Evolutionary conservation across 176 grass and related monocot genomes (phyloP).

Genomic region (Zea mays): DNA sequence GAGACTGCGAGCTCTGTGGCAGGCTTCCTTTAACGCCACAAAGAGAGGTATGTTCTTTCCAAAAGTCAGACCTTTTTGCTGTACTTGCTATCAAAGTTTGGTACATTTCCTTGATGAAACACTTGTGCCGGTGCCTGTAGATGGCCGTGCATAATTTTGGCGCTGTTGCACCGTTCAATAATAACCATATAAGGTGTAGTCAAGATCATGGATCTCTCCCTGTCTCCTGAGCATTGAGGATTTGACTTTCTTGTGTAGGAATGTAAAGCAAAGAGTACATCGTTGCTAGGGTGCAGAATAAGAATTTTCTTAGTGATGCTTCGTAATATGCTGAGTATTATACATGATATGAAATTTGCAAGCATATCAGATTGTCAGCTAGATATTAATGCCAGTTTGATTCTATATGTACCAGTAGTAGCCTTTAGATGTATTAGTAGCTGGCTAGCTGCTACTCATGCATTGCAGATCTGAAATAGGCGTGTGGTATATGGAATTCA

Average conservation of each 20-base stretch:
- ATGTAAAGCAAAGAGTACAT: neutral
- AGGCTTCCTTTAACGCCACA: slow-evolving; percentile 71
- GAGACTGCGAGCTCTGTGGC: slow-evolving; percentile 61
- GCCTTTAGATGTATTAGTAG: neutral
- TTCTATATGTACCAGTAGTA: slow-evolving; percentile 1
- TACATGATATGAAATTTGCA: neutral
- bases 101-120: slow-evolving; percentile 18
- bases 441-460: neutral
- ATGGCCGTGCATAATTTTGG: neutral
- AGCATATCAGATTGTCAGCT: neutral
- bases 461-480: neutral
- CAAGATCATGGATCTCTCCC: neutral
- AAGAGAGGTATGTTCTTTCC: slow-evolving; percentile 53
- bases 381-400: slow-evolving; percentile 13
- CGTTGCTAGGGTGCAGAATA: neutral
- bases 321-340: neutral
- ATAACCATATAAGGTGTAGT: neutral
- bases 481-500: neutral
- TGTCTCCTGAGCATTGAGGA: neutral
- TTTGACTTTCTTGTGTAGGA: neutral
- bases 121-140: neutral
- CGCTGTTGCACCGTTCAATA: neutral
- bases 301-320: neutral
- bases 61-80: neutral
- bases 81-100: neutral